These are phyloP conservation scores for Ciborinia camelliae DNA, from an alignment of 2,329 filamentous ascomycete genomes.

Conservation along the genomic window DNA sequence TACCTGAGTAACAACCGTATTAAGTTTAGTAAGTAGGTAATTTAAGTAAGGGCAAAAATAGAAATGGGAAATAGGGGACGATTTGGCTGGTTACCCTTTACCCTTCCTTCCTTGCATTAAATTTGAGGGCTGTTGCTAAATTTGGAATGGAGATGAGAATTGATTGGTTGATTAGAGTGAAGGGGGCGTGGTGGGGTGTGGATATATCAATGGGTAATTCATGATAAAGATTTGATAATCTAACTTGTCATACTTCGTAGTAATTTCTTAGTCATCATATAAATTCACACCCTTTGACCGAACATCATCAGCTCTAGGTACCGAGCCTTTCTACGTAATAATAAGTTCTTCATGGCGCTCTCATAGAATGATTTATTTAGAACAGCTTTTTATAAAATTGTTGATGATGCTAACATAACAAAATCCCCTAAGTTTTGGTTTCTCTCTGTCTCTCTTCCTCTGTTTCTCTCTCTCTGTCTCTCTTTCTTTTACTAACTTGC, in stretches of 20 bases:
- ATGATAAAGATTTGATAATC: conserved; percentile 8
- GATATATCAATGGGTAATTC: not conserved
- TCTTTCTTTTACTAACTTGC: conserved; percentile 6
- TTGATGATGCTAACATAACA: not conserved
- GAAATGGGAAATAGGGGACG: conserved; percentile 22
- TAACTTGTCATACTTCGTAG: too few species aligned
- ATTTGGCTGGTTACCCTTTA: not conserved
- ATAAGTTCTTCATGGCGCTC: not conserved
- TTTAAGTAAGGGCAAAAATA: conserved; percentile 18
- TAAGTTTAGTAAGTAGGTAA: not conserved
- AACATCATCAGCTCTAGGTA: conserved; percentile 14
- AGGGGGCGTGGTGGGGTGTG: not conserved
- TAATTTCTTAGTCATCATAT: not conserved
- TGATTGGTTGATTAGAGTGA: conserved; percentile 2
- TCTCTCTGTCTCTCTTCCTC: conserved; percentile 8
- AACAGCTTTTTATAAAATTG: conserved; percentile 1
- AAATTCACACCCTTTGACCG: not conserved
- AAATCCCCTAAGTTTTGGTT: not conserved
- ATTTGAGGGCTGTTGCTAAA: conserved; percentile 1
- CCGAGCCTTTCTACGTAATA: too few species aligned
- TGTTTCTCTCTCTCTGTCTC: conserved; percentile 7
- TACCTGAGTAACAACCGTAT: too few species aligned
- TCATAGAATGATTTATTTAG: conserved; percentile 10
- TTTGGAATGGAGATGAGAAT: not conserved
- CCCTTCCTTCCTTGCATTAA: too few species aligned